These are phyloP conservation scores for Boletus patriciae DNA, from an alignment of 768 basidiomycete genomes.

Conservation along the genomic window DNA sequence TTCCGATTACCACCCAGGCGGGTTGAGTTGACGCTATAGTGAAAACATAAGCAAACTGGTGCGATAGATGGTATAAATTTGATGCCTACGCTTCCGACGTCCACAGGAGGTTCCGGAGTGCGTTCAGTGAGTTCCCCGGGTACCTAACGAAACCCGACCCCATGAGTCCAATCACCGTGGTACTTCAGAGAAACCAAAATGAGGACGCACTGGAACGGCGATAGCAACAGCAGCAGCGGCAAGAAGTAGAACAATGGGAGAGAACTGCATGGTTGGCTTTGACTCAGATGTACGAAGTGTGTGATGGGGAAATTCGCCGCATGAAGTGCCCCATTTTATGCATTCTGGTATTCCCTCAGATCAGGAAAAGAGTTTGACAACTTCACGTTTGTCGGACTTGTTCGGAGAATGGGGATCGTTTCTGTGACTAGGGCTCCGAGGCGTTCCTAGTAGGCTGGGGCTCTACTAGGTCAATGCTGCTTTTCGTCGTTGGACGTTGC, in stretches of 20 bases:
- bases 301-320: neutral
- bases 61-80: no score
- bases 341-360: no score
- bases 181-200: neutral
- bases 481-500: no score
- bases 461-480: no score
- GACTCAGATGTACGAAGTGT: no score
- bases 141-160: neutral
- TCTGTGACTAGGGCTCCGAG: no score
- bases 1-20: no score
- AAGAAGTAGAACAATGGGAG: neutral
- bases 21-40: no score
- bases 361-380: no score
- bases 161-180: neutral
- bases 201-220: neutral
- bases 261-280: constrained; percentile 1
- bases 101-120: neutral
- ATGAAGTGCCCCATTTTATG: neutral
- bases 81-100: neutral
- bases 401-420: no score
- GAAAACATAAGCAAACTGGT: neutral
- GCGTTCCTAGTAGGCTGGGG: no score
- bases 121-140: neutral
- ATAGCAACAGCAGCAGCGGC: neutral
- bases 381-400: no score